phyloP scores from a whole-genome alignment of 2,329 filamentous ascomycete genomes.

The Talaromyces amestolkiae region DNA sequence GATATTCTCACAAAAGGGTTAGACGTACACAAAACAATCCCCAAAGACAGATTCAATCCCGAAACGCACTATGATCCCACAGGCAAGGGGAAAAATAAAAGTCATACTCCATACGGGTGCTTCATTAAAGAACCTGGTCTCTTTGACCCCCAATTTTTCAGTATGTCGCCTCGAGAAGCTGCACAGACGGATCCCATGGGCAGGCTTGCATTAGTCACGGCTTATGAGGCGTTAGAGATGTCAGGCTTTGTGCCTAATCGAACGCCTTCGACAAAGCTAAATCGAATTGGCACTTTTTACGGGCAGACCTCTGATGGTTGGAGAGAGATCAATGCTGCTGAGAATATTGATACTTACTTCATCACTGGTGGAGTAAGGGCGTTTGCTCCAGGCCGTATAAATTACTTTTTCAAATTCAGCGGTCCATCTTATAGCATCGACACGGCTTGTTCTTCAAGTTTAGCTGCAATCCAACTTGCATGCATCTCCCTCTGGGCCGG shows the following conservation, averaged over 20 bases:
- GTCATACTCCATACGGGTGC: not conserved
- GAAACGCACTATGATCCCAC: not conserved
- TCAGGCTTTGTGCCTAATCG: not conserved
- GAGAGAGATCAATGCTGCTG: slow-evolving; percentile 60
- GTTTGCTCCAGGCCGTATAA: slow-evolving; percentile 45
- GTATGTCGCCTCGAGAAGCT: not conserved
- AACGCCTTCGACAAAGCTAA: not conserved
- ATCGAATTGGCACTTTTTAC: not conserved
- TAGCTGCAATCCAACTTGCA: slow-evolving; percentile 1
- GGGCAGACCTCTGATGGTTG: slow-evolving; percentile 71
- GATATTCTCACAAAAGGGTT: too few relatives aligned
- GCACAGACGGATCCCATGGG: not conserved
- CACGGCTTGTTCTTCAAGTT: slow-evolving; percentile 9
- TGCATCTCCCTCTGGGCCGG: not conserved
- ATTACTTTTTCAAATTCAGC: not conserved
- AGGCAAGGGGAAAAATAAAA: not conserved
- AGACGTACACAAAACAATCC: too few relatives aligned
- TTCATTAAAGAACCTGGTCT: not conserved
- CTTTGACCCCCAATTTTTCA: not conserved
- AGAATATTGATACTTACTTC: slow-evolving; percentile 66
- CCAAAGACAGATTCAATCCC: too few relatives aligned
- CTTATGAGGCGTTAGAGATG: not conserved
- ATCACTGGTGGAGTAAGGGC: slow-evolving; percentile 60
- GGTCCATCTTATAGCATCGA: slow-evolving; percentile 8
- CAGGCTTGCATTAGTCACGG: not conserved